Conservation (phyloP, 1,284 basidiomycete genomes). For the Vanrija sp. region DNA sequence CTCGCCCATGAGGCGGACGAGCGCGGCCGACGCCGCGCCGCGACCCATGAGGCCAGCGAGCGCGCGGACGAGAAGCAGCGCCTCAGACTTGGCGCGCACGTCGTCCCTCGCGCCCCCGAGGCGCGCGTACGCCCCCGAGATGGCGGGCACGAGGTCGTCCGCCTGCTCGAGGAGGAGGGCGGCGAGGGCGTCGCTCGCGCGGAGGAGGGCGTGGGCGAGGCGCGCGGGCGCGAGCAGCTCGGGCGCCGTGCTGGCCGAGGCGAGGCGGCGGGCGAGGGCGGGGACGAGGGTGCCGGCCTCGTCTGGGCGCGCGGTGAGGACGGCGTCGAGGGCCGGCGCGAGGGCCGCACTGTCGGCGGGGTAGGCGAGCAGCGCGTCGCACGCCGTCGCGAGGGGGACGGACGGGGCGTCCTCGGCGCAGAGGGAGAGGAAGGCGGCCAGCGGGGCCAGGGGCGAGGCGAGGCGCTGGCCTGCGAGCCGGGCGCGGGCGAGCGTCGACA, state of each 20-base stretch:
- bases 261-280: neutral
- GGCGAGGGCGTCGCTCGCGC: neutral
- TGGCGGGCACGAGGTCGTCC: slow-evolving; percentile 20
- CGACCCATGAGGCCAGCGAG: slow-evolving; percentile 15
- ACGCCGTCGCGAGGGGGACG: neutral
- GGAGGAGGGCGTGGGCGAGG: slow-evolving; percentile 12
- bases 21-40: slow-evolving; percentile 7
- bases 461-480: slow-evolving; percentile 2
- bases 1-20: slow-evolving; percentile 19
- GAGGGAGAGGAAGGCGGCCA: slow-evolving; percentile 10
- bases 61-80: slow-evolving; percentile 23
- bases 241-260: neutral
- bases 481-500: slow-evolving; percentile 8
- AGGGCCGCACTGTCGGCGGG: slow-evolving; percentile 7
- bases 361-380: slow-evolving; percentile 18
- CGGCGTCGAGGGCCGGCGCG: neutral
- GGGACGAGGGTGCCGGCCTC: neutral
- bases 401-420: neutral
- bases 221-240: slow-evolving; percentile 2
- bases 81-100: slow-evolving; percentile 20
- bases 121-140: slow-evolving; percentile 20
- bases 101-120: slow-evolving; percentile 5
- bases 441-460: slow-evolving; percentile 2
- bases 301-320: neutral
- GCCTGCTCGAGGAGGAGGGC: slow-evolving; percentile 3